A percentile compares a stretch with the other conserved stretches of the same genome.
Evolutionary conservation across 2,329 filamentous ascomycete species (phyloP).

Genomic region (Aspergillus uvarum): DNA sequence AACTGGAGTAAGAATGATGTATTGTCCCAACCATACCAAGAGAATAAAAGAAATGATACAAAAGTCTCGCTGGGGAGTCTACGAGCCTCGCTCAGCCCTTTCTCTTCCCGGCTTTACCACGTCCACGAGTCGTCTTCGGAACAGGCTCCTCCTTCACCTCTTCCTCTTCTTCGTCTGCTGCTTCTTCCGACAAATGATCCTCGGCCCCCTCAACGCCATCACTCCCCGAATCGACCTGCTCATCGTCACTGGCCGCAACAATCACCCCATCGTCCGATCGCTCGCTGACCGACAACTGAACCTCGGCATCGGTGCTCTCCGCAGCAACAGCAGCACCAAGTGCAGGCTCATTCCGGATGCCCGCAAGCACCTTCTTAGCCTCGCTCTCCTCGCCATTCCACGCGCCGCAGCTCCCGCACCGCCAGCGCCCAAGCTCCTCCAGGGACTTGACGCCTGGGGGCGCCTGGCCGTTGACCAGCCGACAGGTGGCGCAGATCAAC

Average conservation of each 20-base stretch:
- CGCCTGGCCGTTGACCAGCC: slow-evolving; percentile 92
- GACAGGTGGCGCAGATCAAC: slow-evolving; percentile 77
- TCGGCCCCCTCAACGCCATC: slow-evolving; percentile 21
- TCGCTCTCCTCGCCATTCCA: slow-evolving; percentile 82
- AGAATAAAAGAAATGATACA: not conserved
- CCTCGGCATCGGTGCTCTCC: slow-evolving; percentile 20
- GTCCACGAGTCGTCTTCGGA: slow-evolving; percentile 26
- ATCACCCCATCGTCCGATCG: slow-evolving; percentile 29
- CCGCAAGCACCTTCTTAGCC: slow-evolving; percentile 68
- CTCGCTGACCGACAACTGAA: slow-evolving; percentile 21
- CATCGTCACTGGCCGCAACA: slow-evolving; percentile 29
- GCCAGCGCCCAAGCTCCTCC: slow-evolving; percentile 81
- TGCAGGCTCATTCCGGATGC: slow-evolving; percentile 49
- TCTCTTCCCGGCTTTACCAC: slow-evolving; percentile 22
- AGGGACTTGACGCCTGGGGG: slow-evolving; percentile 78
- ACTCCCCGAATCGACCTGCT: slow-evolving; percentile 22
- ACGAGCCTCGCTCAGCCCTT: slow-evolving; percentile 22
- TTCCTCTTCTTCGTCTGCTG: slow-evolving; percentile 12
- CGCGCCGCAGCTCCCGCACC: slow-evolving; percentile 78
- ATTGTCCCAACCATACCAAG: not conserved
- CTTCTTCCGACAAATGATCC: slow-evolving; percentile 1
- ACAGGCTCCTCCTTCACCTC: slow-evolving; percentile 15
- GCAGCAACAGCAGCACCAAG: not conserved
- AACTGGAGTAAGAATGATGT: not conserved
- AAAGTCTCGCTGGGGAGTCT: not conserved